These are phyloP conservation scores for Ogataea henricii DNA, from an alignment of 805 yeast species.

Conservation along the genomic window DNA sequence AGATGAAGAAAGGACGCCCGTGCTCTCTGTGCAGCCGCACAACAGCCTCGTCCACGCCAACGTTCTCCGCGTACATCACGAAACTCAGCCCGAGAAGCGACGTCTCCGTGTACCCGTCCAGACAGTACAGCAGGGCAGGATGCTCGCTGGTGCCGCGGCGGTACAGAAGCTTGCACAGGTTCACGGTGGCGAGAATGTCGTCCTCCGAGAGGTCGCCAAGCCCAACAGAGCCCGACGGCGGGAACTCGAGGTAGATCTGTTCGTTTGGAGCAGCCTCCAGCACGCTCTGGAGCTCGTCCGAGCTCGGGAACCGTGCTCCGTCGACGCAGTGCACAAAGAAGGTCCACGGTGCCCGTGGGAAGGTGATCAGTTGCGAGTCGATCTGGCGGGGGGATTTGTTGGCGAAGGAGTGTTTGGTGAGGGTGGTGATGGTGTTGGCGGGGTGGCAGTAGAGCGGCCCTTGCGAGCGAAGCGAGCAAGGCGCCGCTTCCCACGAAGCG, in stretches of 20 bases:
- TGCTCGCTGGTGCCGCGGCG: slow-evolving; percentile 37
- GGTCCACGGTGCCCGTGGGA: slow-evolving; percentile 57
- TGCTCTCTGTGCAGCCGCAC: slow-evolving; percentile 59
- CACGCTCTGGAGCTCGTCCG: slow-evolving; percentile 28
- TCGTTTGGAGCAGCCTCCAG: slow-evolving; percentile 4
- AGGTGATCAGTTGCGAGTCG: slow-evolving; percentile 41
- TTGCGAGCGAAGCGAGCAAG: no score
- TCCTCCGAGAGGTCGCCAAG: slow-evolving; percentile 68
- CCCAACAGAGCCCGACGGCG: slow-evolving; percentile 83
- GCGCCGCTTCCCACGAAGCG: slow-evolving; percentile 9
- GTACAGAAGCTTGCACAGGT: slow-evolving; percentile 68
- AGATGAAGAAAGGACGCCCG: slow-evolving; percentile 82
- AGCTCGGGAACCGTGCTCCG: slow-evolving; percentile 55
- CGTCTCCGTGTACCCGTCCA: slow-evolving; percentile 92
- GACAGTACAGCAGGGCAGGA: slow-evolving; percentile 67
- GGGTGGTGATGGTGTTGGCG: slow-evolving; percentile 48
- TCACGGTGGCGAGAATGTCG: slow-evolving; percentile 63
- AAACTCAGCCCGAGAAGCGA: slow-evolving; percentile 73
- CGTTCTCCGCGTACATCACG: slow-evolving; percentile 65
- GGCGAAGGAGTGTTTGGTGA: slow-evolving; percentile 35
- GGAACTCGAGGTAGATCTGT: slow-evolving; percentile 55
- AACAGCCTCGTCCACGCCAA: slow-evolving; percentile 64
- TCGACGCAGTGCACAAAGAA: slow-evolving; percentile 61
- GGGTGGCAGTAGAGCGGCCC: slow-evolving; percentile 52
- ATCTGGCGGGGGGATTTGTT: slow-evolving; percentile 24